phyloP scores from a whole-genome alignment of 2,329 filamentous ascomycete species.

The Beauveria caledonica region DNA sequence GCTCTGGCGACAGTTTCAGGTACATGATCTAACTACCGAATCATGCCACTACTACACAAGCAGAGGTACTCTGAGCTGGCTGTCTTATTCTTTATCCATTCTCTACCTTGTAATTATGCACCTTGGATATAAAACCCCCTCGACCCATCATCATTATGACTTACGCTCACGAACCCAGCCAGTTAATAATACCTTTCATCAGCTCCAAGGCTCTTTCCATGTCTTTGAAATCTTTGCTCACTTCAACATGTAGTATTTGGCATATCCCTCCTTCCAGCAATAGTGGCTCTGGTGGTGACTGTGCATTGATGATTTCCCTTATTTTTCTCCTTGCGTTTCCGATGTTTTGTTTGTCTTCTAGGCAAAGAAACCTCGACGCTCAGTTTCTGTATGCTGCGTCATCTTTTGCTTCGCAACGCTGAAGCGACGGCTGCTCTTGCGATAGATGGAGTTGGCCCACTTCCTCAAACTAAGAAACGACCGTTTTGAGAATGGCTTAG shows the following conservation, averaged over 20 bases:
- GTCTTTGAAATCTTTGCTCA: constrained; percentile 24
- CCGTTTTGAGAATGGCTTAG: constrained; percentile 20
- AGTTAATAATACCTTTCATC: not conserved
- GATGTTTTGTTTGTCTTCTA: constrained; percentile 21
- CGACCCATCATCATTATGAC: constrained; percentile 2
- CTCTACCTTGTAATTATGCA: constrained; percentile 5
- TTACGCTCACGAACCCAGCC: not conserved
- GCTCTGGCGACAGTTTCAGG: constrained; percentile 27
- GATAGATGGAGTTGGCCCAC: constrained; percentile 22
- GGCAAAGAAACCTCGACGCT: constrained; percentile 20
- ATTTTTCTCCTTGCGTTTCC: constrained; percentile 19
- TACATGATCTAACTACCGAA: constrained; percentile 36
- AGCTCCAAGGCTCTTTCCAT: not conserved
- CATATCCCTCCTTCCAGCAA: constrained; percentile 30
- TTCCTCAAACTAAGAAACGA: constrained; percentile 22
- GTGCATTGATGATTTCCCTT: constrained; percentile 14
- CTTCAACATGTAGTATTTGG: constrained; percentile 23
- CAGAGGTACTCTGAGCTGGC: not conserved
- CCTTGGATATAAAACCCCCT: not conserved
- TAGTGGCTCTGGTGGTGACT: constrained; percentile 19
- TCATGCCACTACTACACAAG: not conserved
- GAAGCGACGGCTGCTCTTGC: constrained; percentile 19
- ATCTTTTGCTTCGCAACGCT: constrained; percentile 20
- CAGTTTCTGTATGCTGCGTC: constrained; percentile 19
- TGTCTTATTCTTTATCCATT: not conserved